Conservation (phyloP, 2,329 filamentous ascomycete genomes). For the Phyllosticta capitalensis region DNA sequence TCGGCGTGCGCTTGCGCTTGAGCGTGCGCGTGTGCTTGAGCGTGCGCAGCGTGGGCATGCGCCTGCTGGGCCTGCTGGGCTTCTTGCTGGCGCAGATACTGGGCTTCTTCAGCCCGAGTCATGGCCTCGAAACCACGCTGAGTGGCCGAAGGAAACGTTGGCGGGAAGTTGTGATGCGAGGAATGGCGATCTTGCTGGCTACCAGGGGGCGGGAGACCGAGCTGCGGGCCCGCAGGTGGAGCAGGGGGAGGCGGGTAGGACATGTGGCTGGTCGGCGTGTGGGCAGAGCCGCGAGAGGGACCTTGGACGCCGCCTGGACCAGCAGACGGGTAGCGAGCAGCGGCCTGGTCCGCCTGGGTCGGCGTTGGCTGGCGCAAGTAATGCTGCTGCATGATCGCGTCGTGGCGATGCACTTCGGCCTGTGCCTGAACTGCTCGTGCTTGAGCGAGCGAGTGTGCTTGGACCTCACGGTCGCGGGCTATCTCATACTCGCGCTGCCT, state of each 20-base stretch:
- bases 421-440: background rate
- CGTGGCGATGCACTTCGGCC: constrained; percentile 1
- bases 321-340: constrained; percentile 5
- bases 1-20: constrained; percentile 6
- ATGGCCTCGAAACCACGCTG: constrained; percentile 6
- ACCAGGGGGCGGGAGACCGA: background rate
- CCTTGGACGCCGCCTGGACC: background rate
- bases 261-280: constrained; percentile 8
- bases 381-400: background rate
- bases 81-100: constrained; percentile 1
- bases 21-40: constrained; percentile 5
- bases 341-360: constrained; percentile 7
- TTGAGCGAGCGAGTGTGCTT: background rate
- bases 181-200: background rate
- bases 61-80: background rate
- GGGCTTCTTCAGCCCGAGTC: background rate
- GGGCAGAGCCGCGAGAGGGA: background rate
- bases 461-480: background rate
- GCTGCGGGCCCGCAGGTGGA: background rate
- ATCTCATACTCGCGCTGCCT: constrained; percentile 6
- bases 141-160: background rate
- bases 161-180: constrained; percentile 1
- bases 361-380: constrained; percentile 5
- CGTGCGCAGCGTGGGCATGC: background rate
- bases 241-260: constrained; percentile 6